Evolutionary conservation across 768 basidiomycete species (phyloP), one percentile per base, ranked within the genome.

Genomic region (Polyporus arcularius): DNA sequence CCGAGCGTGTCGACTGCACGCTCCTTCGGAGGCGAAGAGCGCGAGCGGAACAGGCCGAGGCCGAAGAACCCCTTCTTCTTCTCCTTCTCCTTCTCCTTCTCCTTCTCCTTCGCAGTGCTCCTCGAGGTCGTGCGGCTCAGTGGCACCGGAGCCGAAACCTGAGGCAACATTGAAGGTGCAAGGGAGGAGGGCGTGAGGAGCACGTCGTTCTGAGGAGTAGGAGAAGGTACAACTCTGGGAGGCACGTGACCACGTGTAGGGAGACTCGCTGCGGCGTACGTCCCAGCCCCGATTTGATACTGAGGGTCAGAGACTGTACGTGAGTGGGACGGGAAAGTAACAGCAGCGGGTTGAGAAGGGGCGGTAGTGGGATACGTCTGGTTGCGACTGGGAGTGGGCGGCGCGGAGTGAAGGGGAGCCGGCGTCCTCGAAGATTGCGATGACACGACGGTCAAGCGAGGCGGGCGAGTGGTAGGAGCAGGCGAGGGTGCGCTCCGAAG

Each of bases 161-260:
- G 67, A 18, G 65, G 71, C 18, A 63, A 73, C 45, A 64, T 65
- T 26, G 54, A 63, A 46, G 38, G 81, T 3, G 83, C 83, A 16
- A 88, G 79, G 1, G 88, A 88, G 12, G 87, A 88, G 5, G 87
- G 86, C 0, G 87, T 89, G 67, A 78, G 80, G 39, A 88, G 78
- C 41, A 84, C 74, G 56, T 79, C 77, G 10, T 82, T 79, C 48
- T 86, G 86, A 43, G 75, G 72, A 21, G 77, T 54, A 15, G 62
- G 70, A 39, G 72, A 58, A 31, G 68, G 60, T 14, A 43, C 42
- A 4, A 54, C 18, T 9, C 55, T 55, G 0, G 63, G 58, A 45
- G 16, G 71, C 58, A 56, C 61, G 46, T 60, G 70, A 48, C 54
- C 70, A 47, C 66, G 72, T 7, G 65, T 54, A 32, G 72, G 73